Percentiles rank a stretch among this genome's conserved stretches.
These are phyloP conservation scores for Ustilago xerochloae DNA, from an alignment of 1,284 basidiomycete genomes.

Conservation along the genomic window DNA sequence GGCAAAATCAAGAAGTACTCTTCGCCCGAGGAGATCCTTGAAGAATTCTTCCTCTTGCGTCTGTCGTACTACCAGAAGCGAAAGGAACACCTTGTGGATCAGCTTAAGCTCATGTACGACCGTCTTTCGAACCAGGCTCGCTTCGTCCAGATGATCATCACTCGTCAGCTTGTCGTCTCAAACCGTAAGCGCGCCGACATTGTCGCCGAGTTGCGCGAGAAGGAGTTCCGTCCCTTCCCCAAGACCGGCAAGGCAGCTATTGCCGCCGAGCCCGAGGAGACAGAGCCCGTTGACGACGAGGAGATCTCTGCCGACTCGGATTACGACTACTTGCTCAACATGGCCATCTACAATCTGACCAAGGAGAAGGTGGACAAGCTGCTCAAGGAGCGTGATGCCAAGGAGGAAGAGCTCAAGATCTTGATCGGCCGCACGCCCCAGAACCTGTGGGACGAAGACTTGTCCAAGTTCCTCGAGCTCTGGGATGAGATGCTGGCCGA, in stretches of 20 bases:
- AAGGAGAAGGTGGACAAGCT: conserved; percentile 93
- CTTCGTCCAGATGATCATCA: conserved; percentile 96
- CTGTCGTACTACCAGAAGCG: conserved; percentile 86
- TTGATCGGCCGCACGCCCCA: conserved; percentile 84
- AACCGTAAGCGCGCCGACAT: conserved; percentile 91
- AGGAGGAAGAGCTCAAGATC: conserved; percentile 83
- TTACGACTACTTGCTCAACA: conserved; percentile 93
- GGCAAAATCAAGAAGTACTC: conserved; percentile 96
- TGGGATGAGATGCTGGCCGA: conserved; percentile 77
- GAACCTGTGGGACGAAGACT: conserved; percentile 89
- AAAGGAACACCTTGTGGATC: conserved; percentile 83
- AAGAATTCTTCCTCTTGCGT: conserved; percentile 91
- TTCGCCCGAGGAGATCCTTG: conserved; percentile 88
- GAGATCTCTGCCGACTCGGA: conserved; percentile 75
- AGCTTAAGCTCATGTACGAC: conserved; percentile 85
- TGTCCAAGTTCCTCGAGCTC: conserved; percentile 83
- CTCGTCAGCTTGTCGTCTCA: conserved; percentile 86
- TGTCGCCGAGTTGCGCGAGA: conserved; percentile 81
- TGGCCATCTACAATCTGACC: conserved; percentile 95
- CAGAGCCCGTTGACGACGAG: conserved; percentile 73
- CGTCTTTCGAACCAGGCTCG: conserved; percentile 93
- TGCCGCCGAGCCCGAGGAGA: conserved; percentile 74
- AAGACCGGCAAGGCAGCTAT: conserved; percentile 77
- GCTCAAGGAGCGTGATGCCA: conserved; percentile 80
- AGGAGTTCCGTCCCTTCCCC: conserved; percentile 88